These are phyloP conservation scores for Spathaspora passalidarum DNA, from an alignment of 805 yeast genomes.

Conservation along the genomic window DNA sequence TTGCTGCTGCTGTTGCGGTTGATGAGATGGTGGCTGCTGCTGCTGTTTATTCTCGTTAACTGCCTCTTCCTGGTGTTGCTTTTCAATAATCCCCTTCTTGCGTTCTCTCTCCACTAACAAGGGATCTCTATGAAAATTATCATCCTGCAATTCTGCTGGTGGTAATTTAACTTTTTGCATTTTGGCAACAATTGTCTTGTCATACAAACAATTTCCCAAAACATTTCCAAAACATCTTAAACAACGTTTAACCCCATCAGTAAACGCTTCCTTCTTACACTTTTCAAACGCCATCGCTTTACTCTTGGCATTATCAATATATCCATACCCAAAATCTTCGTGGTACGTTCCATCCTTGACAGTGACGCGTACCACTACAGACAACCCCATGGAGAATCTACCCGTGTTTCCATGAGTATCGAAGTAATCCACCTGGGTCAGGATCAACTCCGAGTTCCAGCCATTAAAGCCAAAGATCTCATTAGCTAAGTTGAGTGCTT, in stretches of 20 bases:
- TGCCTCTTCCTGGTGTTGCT: neutral
- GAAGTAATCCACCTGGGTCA: slow-evolving; percentile 64
- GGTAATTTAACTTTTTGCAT: slow-evolving; percentile 43
- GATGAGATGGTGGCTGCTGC: neutral
- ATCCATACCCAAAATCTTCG: slow-evolving; percentile 76
- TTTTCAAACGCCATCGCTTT: slow-evolving; percentile 75
- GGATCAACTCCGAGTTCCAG: slow-evolving; percentile 72
- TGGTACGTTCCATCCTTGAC: slow-evolving; percentile 80
- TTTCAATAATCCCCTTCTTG: slow-evolving; percentile 12
- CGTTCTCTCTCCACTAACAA: slow-evolving; percentile 27
- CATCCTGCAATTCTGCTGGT: slow-evolving; percentile 25
- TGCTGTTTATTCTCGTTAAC: slow-evolving; percentile 2
- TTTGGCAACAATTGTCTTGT: slow-evolving; percentile 57
- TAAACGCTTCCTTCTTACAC: slow-evolving; percentile 81
- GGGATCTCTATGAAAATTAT: slow-evolving; percentile 37
- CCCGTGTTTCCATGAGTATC: slow-evolving; percentile 58
- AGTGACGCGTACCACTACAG: slow-evolving; percentile 68
- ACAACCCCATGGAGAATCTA: slow-evolving; percentile 60
- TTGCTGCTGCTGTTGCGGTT: slow-evolving; percentile 1
- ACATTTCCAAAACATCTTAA: slow-evolving; percentile 78
- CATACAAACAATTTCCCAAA: slow-evolving; percentile 81
- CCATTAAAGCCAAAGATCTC: slow-evolving; percentile 82
- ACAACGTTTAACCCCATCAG: slow-evolving; percentile 78
- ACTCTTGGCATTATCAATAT: slow-evolving; percentile 64
- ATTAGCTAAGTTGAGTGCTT: slow-evolving; percentile 74